These are phyloP conservation scores for Ophiostoma perfectum DNA, from an alignment of 2,329 filamentous ascomycete genomes.

Conservation along the genomic window DNA sequence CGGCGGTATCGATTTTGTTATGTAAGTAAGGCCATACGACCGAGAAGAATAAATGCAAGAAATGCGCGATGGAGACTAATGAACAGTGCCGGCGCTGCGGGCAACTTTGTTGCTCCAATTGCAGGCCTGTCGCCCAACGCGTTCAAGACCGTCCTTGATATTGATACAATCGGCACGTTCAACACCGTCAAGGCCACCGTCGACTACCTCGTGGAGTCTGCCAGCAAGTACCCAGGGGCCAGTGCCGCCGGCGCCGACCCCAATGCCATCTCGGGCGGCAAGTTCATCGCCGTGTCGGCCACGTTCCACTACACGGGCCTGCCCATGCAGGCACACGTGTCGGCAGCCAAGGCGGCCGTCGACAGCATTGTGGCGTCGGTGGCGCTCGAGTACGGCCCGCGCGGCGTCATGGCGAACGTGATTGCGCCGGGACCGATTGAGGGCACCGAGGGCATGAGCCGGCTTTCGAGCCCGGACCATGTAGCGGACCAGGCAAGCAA, in stretches of 20 bases:
- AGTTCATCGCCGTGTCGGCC: slow-evolving; percentile 85
- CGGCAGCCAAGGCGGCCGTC: slow-evolving; percentile 84
- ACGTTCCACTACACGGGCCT: slow-evolving; percentile 86
- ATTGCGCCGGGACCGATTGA: slow-evolving; percentile 83
- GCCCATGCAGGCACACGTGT: slow-evolving; percentile 82
- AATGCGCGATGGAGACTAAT: not conserved
- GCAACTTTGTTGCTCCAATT: slow-evolving; percentile 89
- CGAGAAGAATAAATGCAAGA: not conserved
- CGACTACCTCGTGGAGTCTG: slow-evolving; percentile 73
- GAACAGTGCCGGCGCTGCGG: slow-evolving; percentile 78
- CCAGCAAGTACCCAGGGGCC: slow-evolving; percentile 39
- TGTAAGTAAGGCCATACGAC: slow-evolving; percentile 50
- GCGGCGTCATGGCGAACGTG: slow-evolving; percentile 80
- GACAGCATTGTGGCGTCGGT: slow-evolving; percentile 77
- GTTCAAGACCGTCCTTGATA: slow-evolving; percentile 93
- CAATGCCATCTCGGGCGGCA: slow-evolving; percentile 54
- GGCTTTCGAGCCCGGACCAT: slow-evolving; percentile 44
- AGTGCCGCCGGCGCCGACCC: slow-evolving; percentile 46
- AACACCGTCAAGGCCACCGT: slow-evolving; percentile 92
- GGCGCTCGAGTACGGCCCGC: slow-evolving; percentile 83
- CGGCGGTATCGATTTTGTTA: slow-evolving; percentile 85
- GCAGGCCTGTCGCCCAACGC: slow-evolving; percentile 77
- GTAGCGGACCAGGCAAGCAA: slow-evolving; percentile 23
- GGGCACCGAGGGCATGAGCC: slow-evolving; percentile 73
- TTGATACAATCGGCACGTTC: slow-evolving; percentile 88